These are phyloP conservation scores for Aspergillus viridinutans DNA, from an alignment of 2,329 filamentous ascomycete species.

Conservation along the genomic window DNA sequence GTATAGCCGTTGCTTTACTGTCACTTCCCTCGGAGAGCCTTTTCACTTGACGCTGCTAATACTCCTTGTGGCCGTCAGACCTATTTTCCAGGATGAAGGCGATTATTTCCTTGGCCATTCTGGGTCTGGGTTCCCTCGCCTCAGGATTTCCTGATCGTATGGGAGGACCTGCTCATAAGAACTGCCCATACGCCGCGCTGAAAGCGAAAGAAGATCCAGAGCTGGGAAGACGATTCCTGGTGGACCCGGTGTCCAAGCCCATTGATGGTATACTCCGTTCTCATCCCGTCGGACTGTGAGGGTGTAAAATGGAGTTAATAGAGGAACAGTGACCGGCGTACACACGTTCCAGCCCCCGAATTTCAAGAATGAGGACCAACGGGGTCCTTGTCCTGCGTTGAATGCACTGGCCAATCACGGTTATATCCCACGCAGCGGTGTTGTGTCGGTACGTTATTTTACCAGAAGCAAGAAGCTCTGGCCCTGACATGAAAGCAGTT, in stretches of 20 bases:
- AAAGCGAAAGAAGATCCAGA: not conserved
- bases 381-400: constrained; percentile 40
- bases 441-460: constrained; percentile 25
- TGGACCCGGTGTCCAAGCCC: constrained; percentile 4
- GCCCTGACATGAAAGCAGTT: constrained; percentile 20
- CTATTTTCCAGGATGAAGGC: not conserved
- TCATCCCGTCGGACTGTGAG: too few relatives aligned
- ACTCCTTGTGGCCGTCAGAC: too few relatives aligned
- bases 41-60: too few relatives aligned
- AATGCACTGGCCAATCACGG: constrained; percentile 44
- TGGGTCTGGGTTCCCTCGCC: not conserved
- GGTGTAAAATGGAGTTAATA: not conserved
- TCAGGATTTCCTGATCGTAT: not conserved
- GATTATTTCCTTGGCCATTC: not conserved
- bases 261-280: constrained; percentile 19
- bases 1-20: too few relatives aligned
- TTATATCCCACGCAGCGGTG: constrained; percentile 40
- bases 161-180: not conserved
- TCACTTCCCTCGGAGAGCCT: too few relatives aligned
- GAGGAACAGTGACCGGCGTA: constrained; percentile 27
- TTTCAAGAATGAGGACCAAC: constrained; percentile 32
- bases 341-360: constrained; percentile 33
- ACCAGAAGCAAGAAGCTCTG: not conserved
- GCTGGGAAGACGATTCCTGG: not conserved
- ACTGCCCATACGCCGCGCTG: not conserved